These are phyloP conservation scores for Zostera marina DNA, from an alignment of 116 monocot species.

Conservation along the genomic window DNA sequence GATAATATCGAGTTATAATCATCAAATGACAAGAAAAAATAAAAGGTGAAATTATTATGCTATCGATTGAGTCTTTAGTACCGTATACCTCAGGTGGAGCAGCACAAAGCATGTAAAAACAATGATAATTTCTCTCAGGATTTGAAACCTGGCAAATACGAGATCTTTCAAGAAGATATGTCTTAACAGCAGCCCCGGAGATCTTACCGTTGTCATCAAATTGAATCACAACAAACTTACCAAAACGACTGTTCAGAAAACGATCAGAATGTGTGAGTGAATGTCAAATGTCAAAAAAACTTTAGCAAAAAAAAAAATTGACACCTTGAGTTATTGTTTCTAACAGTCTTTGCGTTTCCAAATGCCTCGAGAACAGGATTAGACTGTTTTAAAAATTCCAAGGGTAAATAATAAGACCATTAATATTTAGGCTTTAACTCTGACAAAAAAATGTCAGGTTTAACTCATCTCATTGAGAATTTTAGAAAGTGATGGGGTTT, in stretches of 20 bases:
- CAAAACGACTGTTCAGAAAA: slow-evolving; percentile 56
- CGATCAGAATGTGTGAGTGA: background rate
- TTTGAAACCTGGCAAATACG: slow-evolving; percentile 88
- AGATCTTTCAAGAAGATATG: slow-evolving; percentile 87
- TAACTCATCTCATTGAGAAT: too few species aligned
- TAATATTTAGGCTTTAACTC: too few species aligned
- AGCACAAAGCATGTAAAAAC: slow-evolving; percentile 97
- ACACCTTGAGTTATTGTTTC: slow-evolving; percentile 93
- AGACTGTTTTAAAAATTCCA: slow-evolving; percentile 30
- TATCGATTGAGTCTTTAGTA: background rate
- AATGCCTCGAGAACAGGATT: slow-evolving; percentile 98
- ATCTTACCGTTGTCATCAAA: slow-evolving; percentile 66
- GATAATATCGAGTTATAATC: background rate
- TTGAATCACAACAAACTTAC: slow-evolving; percentile 95
- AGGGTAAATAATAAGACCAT: background rate
- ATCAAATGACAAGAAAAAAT: background rate
- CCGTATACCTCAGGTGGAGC: slow-evolving; percentile 68
- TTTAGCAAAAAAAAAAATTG: too few species aligned
- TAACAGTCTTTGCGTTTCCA: slow-evolving; percentile 95
- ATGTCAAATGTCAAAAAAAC: too few species aligned
- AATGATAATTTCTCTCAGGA: slow-evolving; percentile 96
- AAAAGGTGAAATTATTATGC: background rate
- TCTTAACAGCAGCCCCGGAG: slow-evolving; percentile 84
- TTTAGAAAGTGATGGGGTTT: background rate
- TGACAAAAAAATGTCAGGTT: too few species aligned